Percentiles rank a stretch among this genome's conserved stretches.
Conservation (phyloP, 176 grass and related monocot genomes). For the Phoenix dactylifera region DNA sequence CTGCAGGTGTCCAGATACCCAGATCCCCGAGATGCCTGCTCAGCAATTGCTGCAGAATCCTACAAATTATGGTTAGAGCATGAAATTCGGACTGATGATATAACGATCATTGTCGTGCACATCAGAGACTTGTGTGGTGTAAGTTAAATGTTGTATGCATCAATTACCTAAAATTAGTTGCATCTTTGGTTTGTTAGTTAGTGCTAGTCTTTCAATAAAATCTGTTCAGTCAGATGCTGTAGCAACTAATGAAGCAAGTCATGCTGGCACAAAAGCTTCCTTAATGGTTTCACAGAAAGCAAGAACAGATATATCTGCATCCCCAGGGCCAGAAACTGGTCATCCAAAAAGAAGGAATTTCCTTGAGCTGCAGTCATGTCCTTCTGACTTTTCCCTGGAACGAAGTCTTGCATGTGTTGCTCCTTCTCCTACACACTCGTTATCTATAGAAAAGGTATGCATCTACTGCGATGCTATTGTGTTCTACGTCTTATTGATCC, state of each 20-base stretch:
- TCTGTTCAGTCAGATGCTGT: background rate
- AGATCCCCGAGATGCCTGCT: conserved; percentile 82
- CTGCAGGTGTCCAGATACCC: conserved; percentile 56
- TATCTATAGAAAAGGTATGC: conserved; percentile 17
- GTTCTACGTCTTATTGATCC: background rate
- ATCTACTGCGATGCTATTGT: background rate
- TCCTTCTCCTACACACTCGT: conserved; percentile 38
- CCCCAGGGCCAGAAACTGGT: conserved; percentile 20
- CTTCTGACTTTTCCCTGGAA: conserved; percentile 26
- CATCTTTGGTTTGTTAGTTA: background rate
- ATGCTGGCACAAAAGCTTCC: background rate
- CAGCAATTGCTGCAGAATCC: conserved; percentile 82
- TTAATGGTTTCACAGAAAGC: background rate
- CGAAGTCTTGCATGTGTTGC: conserved; percentile 22
- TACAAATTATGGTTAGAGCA: conserved; percentile 89
- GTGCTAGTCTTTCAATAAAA: background rate
- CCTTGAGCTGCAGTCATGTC: conserved; percentile 14
- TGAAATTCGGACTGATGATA: conserved; percentile 91
- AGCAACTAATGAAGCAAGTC: background rate
- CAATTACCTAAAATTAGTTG: background rate
- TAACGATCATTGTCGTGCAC: conserved; percentile 93
- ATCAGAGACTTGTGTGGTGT: conserved; percentile 63
- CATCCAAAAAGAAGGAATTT: conserved; percentile 18
- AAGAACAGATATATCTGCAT: conserved; percentile 16
- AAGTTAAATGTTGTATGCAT: conserved; percentile 21